Evolutionary conservation across 768 basidiomycete genomes (phyloP).

Genomic region (Calocybe cyanea): DNA sequence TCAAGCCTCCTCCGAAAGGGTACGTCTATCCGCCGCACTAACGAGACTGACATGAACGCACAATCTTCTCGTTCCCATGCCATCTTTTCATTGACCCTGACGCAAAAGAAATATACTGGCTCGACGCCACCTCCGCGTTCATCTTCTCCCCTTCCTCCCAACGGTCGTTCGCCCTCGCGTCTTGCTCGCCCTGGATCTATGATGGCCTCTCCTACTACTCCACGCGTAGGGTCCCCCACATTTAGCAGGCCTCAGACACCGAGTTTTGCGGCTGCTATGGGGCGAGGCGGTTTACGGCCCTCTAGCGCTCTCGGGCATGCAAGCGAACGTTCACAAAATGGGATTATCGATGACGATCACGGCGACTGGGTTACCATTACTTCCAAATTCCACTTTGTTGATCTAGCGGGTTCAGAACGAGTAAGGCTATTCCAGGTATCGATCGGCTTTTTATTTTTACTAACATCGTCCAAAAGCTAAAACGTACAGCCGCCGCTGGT

Average conservation of each 20-base stretch:
- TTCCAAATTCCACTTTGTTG: slow-evolving; percentile 98
- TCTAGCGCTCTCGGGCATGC: slow-evolving; percentile 77
- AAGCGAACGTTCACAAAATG: slow-evolving; percentile 38
- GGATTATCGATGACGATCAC: slow-evolving; percentile 50
- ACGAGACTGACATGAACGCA: slow-evolving; percentile 98
- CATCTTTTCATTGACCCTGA: slow-evolving; percentile 94
- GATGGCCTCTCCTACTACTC: slow-evolving; percentile 41
- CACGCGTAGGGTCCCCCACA: slow-evolving; percentile 71
- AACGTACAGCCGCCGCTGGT: slow-evolving; percentile 93
- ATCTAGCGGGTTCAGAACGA: slow-evolving; percentile 94
- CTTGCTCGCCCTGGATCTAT: slow-evolving; percentile 82
- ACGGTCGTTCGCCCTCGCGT: slow-evolving; percentile 72
- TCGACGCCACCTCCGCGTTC: slow-evolving; percentile 67
- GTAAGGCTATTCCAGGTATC: slow-evolving; percentile 33
- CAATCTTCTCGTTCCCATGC: slow-evolving; percentile 98
- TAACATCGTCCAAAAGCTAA: slow-evolving; percentile 51
- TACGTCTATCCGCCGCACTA: slow-evolving; percentile 86
- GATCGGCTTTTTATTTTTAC: slow-evolving; percentile 18
- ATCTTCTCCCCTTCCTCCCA: slow-evolving; percentile 71
- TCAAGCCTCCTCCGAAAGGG: slow-evolving; percentile 83
- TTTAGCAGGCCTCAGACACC: slow-evolving; percentile 77
- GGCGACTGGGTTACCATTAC: slow-evolving; percentile 89
- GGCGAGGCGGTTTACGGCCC: slow-evolving; percentile 67
- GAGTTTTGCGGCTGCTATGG: slow-evolving; percentile 73
- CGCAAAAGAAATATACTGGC: slow-evolving; percentile 84